These are phyloP conservation scores for Fonsecaea monophora DNA, from an alignment of 2,329 filamentous ascomycete species.

Conservation along the genomic window DNA sequence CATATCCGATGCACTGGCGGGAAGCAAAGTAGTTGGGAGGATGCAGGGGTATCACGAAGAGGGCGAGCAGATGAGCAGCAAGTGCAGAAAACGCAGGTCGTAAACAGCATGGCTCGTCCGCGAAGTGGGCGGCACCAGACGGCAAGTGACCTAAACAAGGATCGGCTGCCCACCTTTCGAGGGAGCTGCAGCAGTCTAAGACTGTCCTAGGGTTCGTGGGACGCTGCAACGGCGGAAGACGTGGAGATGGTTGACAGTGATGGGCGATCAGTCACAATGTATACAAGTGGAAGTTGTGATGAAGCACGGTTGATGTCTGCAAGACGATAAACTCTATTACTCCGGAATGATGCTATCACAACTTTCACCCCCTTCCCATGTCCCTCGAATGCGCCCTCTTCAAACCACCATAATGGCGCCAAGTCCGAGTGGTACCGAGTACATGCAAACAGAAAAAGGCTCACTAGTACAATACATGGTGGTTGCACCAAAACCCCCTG, in stretches of 20 bases:
- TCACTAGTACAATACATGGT: slow-evolving; percentile 4
- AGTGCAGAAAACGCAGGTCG: neutral
- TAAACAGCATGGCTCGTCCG: slow-evolving; percentile 8
- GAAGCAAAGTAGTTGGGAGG: neutral
- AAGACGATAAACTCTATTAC: neutral
- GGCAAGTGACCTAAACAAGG: neutral
- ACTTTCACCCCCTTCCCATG: neutral
- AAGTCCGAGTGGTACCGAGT: neutral
- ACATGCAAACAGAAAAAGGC: neutral
- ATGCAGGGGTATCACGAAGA: neutral
- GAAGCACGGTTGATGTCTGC: too few species aligned
- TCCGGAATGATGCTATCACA: neutral
- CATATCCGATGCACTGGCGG: slow-evolving; percentile 1
- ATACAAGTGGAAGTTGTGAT: too few species aligned
- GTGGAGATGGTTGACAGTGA: neutral
- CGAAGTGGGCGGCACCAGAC: neutral
- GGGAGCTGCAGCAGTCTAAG: slow-evolving; percentile 3
- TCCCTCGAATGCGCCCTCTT: neutral
- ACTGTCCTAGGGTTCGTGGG: neutral
- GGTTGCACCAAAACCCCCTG: neutral
- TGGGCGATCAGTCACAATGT: neutral
- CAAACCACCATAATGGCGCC: neutral
- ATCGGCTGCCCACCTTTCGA: neutral
- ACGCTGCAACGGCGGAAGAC: neutral
- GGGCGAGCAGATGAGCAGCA: neutral